These are phyloP conservation scores for Capsicum rhomboideum DNA, from an alignment of 257 asterid genomes.

Conservation along the genomic window DNA sequence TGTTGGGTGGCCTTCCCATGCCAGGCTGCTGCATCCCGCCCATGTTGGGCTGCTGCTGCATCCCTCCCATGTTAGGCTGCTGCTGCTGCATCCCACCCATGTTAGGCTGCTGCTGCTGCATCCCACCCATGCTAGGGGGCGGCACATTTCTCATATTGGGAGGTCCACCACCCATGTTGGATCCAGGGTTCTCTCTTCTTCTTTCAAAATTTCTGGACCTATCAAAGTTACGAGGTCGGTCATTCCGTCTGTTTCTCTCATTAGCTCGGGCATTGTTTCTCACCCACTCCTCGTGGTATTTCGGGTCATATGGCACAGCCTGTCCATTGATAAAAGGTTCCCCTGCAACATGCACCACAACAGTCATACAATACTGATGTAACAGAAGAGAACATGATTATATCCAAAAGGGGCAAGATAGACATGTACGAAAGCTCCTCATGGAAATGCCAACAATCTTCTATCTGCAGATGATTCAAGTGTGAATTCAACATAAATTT, in stretches of 20 bases:
- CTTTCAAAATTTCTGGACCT: conserved; percentile 56
- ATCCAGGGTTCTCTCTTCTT: conserved; percentile 27
- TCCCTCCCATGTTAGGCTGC: conserved; percentile 14
- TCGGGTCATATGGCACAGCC: conserved; percentile 93
- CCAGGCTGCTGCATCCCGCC: conserved; percentile 7
- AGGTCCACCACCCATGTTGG: conserved; percentile 17
- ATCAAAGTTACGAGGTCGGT: conserved; percentile 64
- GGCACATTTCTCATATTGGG: conserved; percentile 18
- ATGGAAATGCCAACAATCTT: neutral
- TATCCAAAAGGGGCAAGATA: neutral
- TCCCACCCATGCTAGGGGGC: conserved; percentile 14
- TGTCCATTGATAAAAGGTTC: conserved; percentile 93
- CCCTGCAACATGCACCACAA: conserved; percentile 36
- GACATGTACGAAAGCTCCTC: neutral
- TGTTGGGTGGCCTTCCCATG: conserved; percentile 3
- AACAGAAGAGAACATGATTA: neutral
- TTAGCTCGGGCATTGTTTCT: conserved; percentile 80
- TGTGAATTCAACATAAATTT: neutral
- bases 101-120: conserved; percentile 15
- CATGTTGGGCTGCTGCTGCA: conserved; percentile 13
- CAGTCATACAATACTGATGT: neutral
- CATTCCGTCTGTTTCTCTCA: conserved; percentile 64
- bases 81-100: neutral
- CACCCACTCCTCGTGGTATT: conserved; percentile 97
- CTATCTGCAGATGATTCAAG: neutral